Evolutionary conservation across 73 alveolate species (phyloP), one percentile per base, ranked within the genome.

Genomic region (Symbiodinium pilosum): DNA sequence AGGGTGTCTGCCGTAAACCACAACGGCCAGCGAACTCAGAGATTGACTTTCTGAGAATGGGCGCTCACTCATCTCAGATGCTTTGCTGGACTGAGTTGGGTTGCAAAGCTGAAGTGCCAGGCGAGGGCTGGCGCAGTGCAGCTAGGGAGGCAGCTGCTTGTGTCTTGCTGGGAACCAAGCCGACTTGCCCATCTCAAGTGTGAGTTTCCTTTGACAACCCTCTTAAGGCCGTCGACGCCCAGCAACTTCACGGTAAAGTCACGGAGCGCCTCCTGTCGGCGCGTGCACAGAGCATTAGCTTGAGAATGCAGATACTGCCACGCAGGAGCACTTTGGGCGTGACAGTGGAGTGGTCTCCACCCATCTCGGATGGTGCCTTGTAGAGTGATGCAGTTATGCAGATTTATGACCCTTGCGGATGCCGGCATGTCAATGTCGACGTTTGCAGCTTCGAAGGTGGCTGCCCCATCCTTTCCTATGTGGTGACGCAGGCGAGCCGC

Each of bases 131-230:
- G 51, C 88, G 97, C 28, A 91, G 97, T 21, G 97, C 97, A 18
- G 88, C 47, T 39, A 83, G 97, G 20, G 97, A 91, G 47, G 97
- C 97, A 1, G 97, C 97, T 18, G 97, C 97, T 51, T 91, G 97
- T 32, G 97, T 91, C 28, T 26, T 91, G 97, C 52, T 2, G 75
- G 40, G 54, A 32, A 5, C 88, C 39, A 87, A 39, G 43, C 38
- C 7, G 28, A 26, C 26, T 36, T 30, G 14, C 3, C 36, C 24
- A 12, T 77, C 87, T 32, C n/a, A n/a, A n/a, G n/a, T n/a, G n/a
- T n/a, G n/a, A n/a, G n/a, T n/a, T n/a, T n/a, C n/a, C n/a, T n/a
- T n/a, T n/a, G n/a, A n/a, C n/a, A n/a, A n/a, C n/a, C n/a, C n/a
- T n/a, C n/a, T 21, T 9, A 69, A 91, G 97, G 97, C 97, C 97